Evolutionary conservation across 2,329 filamentous ascomycete genomes (phyloP).

Genomic region (Penicillium sp.): DNA sequence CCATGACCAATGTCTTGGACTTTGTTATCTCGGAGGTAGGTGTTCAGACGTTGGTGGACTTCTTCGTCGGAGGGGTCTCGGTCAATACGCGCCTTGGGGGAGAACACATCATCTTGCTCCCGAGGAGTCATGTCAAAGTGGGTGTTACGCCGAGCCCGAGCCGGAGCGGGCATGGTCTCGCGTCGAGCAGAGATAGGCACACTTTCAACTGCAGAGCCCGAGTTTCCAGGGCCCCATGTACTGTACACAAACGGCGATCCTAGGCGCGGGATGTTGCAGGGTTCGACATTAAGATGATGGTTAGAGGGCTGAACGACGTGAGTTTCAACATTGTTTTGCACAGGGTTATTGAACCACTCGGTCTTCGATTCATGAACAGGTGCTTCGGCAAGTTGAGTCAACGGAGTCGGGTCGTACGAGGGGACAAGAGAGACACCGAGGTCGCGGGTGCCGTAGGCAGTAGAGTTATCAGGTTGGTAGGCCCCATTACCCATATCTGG

Average conservation of each 20-base stretch:
- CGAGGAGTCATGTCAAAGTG: conserved; percentile 54
- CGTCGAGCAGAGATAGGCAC: conserved; percentile 36
- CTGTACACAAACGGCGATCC: conserved; percentile 52
- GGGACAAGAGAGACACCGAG: conserved; percentile 47
- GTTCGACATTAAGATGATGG: conserved; percentile 16
- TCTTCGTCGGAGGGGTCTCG: conserved; percentile 57
- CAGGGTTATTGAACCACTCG: conserved; percentile 41
- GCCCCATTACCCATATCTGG: conserved; percentile 33
- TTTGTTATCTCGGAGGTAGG: conserved; percentile 41
- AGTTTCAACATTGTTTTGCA: conserved; percentile 15
- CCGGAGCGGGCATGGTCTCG: conserved; percentile 48
- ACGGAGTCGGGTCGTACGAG: conserved; percentile 39
- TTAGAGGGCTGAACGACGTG: conserved; percentile 2
- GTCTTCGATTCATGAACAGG: conserved; percentile 23
- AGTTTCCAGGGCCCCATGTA: conserved; percentile 49
- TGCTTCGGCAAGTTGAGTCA: conserved; percentile 36
- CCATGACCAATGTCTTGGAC: conserved; percentile 53
- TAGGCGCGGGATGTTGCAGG: conserved; percentile 38
- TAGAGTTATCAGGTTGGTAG: conserved; percentile 18
- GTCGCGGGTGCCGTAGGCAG: conserved; percentile 45
- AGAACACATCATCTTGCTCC: conserved; percentile 47
- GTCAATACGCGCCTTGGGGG: conserved; percentile 42
- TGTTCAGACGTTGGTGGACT: conserved; percentile 56
- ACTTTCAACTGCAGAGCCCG: conserved; percentile 32
- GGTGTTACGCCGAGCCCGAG: conserved; percentile 53